A percentile compares a stretch with the other conserved stretches of the same genome.
These are phyloP conservation scores for Septoria linicola DNA, from an alignment of 2,329 filamentous ascomycete species.

Conservation along the genomic window DNA sequence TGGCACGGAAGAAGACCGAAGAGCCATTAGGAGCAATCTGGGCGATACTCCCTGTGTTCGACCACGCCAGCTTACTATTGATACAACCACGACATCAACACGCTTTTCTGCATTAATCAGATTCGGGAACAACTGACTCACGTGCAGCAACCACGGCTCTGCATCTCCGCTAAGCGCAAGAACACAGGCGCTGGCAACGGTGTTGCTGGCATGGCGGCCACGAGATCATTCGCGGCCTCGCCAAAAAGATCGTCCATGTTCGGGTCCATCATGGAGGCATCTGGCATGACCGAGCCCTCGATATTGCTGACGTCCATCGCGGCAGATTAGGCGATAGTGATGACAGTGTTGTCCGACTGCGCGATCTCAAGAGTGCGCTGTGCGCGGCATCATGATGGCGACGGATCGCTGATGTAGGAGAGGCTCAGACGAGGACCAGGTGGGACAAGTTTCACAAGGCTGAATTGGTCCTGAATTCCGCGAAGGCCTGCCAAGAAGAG, in stretches of 20 bases:
- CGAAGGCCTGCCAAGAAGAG: too few species aligned
- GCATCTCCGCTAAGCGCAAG: conserved; percentile 73
- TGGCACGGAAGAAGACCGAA: conserved; percentile 68
- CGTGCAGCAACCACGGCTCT: conserved; percentile 76
- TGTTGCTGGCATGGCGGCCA: conserved; percentile 53
- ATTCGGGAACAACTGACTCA: conserved; percentile 50
- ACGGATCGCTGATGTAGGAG: too few species aligned
- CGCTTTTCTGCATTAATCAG: background rate
- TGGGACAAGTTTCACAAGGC: background rate
- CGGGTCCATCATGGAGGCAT: conserved; percentile 29
- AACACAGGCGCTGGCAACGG: conserved; percentile 61
- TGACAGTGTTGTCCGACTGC: too few species aligned
- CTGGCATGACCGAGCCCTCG: conserved; percentile 24
- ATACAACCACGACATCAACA: conserved; percentile 10
- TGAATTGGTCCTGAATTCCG: background rate
- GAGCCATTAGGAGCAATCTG: conserved; percentile 72
- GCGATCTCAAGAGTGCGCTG: too few species aligned
- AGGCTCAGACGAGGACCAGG: too few species aligned
- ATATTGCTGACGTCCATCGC: conserved; percentile 23
- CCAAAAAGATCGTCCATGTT: conserved; percentile 70
- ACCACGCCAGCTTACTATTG: conserved; percentile 78
- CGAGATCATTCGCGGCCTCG: conserved; percentile 55
- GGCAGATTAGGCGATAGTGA: background rate
- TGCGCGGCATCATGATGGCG: too few species aligned
- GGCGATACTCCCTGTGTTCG: conserved; percentile 80